Conservation (phyloP, 208 protist genomes). For the Crithidia mellificae region DNA sequence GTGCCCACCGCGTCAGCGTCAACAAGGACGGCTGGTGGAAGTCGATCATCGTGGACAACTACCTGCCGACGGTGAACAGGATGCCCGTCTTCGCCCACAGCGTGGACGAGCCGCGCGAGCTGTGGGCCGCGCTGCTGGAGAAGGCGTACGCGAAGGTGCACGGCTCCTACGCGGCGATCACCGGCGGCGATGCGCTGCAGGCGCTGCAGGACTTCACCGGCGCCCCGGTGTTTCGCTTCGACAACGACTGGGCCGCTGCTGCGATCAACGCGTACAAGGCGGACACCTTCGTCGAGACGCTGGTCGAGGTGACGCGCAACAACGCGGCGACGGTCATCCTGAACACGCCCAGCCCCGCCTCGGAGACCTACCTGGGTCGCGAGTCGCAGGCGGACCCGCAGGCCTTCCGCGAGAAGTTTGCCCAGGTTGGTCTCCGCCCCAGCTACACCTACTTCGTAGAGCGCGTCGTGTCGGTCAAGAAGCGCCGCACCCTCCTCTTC, state of each 20-base stretch:
- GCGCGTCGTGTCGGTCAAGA: slow-evolving; percentile 23
- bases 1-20: slow-evolving; percentile 80
- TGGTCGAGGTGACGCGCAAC: slow-evolving; percentile 44
- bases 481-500: slow-evolving; percentile 27
- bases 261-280: slow-evolving; percentile 46
- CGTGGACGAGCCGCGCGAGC: slow-evolving; percentile 57
- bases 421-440: slow-evolving; percentile 55
- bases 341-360: slow-evolving; percentile 79
- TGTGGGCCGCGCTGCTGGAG: slow-evolving; percentile 84
- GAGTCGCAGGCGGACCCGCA: slow-evolving; percentile 33
- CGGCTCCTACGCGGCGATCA: slow-evolving; percentile 79
- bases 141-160: slow-evolving; percentile 92
- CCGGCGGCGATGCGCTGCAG: slow-evolving; percentile 76
- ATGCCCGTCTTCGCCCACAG: slow-evolving; percentile 64
- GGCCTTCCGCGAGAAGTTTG: slow-evolving; percentile 34
- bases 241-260: slow-evolving; percentile 41
- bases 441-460: slow-evolving; percentile 70
- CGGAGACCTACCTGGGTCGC: no score
- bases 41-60: slow-evolving; percentile 83
- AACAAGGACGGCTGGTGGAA: slow-evolving; percentile 85
- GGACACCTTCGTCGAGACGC: no score
- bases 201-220: slow-evolving; percentile 86
- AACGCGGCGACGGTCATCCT: slow-evolving; percentile 56
- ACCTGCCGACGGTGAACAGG: slow-evolving; percentile 64
- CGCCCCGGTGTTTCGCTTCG: slow-evolving; percentile 65